These are phyloP conservation scores for Rhodotorula sp. DNA, from an alignment of 1,284 basidiomycete genomes.

Conservation along the genomic window DNA sequence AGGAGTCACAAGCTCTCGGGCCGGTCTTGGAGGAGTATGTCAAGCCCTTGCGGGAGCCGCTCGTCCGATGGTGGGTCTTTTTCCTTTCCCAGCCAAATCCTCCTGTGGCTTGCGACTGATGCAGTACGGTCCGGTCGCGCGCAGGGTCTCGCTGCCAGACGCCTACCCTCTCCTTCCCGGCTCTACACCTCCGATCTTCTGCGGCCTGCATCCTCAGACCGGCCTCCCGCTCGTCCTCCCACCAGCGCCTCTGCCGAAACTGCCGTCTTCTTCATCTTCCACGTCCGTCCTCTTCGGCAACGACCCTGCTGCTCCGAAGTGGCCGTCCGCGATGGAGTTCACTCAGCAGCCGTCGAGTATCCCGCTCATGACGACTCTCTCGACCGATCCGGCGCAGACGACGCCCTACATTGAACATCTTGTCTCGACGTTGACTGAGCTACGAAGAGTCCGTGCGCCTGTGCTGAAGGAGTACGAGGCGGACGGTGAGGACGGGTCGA, in stretches of 20 bases:
- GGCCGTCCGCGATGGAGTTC: too few species aligned
- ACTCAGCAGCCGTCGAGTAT: slow-evolving; percentile 2
- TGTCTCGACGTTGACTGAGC: slow-evolving; percentile 13
- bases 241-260: neutral
- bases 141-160: slow-evolving; percentile 31
- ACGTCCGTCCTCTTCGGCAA: too few species aligned
- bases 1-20: slow-evolving; percentile 30
- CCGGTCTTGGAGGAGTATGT: slow-evolving; percentile 28
- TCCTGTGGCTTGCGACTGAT: neutral
- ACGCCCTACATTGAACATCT: slow-evolving; percentile 16
- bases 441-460: slow-evolving; percentile 19
- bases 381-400: slow-evolving; percentile 21
- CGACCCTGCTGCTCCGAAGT: too few species aligned
- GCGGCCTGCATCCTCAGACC: slow-evolving; percentile 23
- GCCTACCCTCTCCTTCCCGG: slow-evolving; percentile 26
- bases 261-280: neutral
- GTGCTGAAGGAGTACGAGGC: slow-evolving; percentile 27
- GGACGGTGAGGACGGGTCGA: slow-evolving; percentile 28
- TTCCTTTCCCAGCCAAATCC: neutral
- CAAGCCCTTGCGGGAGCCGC: slow-evolving; percentile 25
- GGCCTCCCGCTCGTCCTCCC: slow-evolving; percentile 31
- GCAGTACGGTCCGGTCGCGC: accelerated
- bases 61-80: slow-evolving; percentile 25
- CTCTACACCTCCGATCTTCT: slow-evolving; percentile 22
- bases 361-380: slow-evolving; percentile 34